phyloP scores from a whole-genome alignment of 768 basidiomycete species.

The Russula brevipes region DNA sequence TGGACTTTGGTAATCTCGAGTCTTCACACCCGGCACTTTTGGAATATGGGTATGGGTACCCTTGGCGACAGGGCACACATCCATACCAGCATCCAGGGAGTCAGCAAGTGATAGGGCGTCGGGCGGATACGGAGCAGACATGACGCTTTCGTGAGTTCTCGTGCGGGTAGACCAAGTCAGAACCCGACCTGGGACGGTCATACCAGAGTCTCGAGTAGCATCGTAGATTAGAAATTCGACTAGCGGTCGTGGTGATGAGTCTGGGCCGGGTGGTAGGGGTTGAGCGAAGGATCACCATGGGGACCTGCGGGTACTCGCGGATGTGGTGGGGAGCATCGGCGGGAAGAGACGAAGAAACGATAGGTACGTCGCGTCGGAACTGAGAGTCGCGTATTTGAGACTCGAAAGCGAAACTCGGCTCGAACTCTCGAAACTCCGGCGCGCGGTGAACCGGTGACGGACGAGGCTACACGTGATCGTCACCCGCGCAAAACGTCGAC shows the following conservation, averaged over 20 bases:
- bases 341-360: constrained; percentile 20
- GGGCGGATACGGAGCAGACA: not conserved
- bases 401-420: too few species aligned
- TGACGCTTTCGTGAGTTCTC: not conserved
- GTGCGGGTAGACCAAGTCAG: not conserved
- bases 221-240: not conserved
- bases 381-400: too few species aligned
- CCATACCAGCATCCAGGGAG: not conserved
- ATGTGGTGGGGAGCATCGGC: constrained; percentile 27
- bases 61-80: not conserved
- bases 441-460: too few species aligned
- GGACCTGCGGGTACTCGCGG: constrained; percentile 61
- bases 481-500: too few species aligned
- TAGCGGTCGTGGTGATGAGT: not conserved
- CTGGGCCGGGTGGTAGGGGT: constrained; percentile 38
- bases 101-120: not conserved
- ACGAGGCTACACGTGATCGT: too few species aligned
- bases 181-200: not conserved
- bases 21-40: not conserved
- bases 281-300: constrained; percentile 79
- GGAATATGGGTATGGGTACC: not conserved
- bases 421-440: too few species aligned
- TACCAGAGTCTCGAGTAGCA: not conserved
- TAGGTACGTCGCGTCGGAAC: not conserved
- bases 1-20: not conserved